Evolutionary conservation across 805 yeast species (phyloP).

Genomic region (Jamesozyma gamospora): DNA sequence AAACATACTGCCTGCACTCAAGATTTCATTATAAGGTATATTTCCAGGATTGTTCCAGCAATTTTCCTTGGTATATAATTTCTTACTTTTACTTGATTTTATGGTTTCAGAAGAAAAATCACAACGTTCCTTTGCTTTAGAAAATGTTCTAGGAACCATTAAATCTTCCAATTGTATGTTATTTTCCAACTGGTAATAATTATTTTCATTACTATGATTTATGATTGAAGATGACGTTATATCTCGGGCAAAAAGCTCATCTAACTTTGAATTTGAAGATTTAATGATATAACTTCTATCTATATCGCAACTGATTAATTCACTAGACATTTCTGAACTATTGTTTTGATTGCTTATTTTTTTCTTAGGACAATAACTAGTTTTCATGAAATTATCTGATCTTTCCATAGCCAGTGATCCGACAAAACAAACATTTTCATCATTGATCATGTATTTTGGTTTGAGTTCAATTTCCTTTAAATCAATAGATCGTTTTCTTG

Average conservation of each 20-base stretch:
- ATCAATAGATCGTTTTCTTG: conserved; percentile 10
- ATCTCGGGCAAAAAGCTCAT: conserved; percentile 1
- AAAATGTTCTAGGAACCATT: conserved; percentile 1
- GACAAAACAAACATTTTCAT: conserved; percentile 10
- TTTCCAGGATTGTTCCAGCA: neutral
- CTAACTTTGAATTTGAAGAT: neutral
- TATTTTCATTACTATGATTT: conserved; percentile 1
- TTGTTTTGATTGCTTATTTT: neutral
- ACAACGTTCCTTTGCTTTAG: conserved; percentile 2
- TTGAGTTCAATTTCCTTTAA: conserved; percentile 19
- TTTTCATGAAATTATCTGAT: neutral
- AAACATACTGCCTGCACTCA: conserved; percentile 10
- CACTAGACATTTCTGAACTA: no score
- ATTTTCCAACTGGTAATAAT: conserved; percentile 2
- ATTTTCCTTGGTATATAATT: neutral
- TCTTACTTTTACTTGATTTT: neutral
- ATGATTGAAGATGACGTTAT: conserved; percentile 2
- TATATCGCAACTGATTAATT: neutral
- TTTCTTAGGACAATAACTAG: neutral
- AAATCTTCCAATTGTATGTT: conserved; percentile 1
- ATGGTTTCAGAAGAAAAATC: neutral
- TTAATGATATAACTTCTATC: neutral
- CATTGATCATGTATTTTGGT: conserved; percentile 2
- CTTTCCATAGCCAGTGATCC: conserved; percentile 15
- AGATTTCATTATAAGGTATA: conserved; percentile 3